Base-by-base conservation (phyloP, 1,284 basidiomycete genomes). In the Flammula alnicola region DNA sequence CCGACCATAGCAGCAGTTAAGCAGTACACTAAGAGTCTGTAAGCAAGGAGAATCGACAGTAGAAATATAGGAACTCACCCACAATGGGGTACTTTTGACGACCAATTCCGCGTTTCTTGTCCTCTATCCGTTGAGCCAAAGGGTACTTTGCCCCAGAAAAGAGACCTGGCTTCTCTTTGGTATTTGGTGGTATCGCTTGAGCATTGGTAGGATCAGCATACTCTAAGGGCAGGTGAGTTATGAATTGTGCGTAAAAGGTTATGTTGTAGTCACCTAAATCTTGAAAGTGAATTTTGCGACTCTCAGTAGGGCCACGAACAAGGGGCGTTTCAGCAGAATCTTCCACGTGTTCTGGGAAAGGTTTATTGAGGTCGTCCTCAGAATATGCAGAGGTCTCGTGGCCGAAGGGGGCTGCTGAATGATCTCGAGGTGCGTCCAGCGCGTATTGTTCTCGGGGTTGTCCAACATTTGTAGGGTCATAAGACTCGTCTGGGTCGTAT, bases 61-160 rank as follows among this genome's bases (percentile, higher is more conserved):
- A 16, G 33, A 9, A 31, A 22, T 23, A 38, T 52, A 43, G 44
- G 27, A 31, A 69, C 67, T 31, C 49, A 91, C 88, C 80, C 49
- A 91, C 78, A 53, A 88, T 81, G 6, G 95, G 91, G 66, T 87
- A 81, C 47, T 68, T 79, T 68, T 98, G 95, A 16, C 91, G 78
- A 4, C 90, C 91, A 33, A 95, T 78, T 1, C 92, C 91, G 37
- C 88, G 79, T 62, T 83, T 87, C 74, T 93, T 94, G 62, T 89
- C 77, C 60, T 93, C 87, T 63, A 95, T 93, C 35, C 88, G 79
- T 62, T 93, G 90, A 54, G 89, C 79, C n/a, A 93, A 54, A 0
- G 90, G 87, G 48, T 86, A 84, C 59, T 71, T 74, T n/a, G 77
- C 79, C 14, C 55, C 59, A 29, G 66, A 66, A 16, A 84, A 53